A percentile compares a stretch with the other conserved stretches of the same genome.
Evolutionary conservation across 768 basidiomycete genomes (phyloP).

Genomic region (Ramaria rubella): DNA sequence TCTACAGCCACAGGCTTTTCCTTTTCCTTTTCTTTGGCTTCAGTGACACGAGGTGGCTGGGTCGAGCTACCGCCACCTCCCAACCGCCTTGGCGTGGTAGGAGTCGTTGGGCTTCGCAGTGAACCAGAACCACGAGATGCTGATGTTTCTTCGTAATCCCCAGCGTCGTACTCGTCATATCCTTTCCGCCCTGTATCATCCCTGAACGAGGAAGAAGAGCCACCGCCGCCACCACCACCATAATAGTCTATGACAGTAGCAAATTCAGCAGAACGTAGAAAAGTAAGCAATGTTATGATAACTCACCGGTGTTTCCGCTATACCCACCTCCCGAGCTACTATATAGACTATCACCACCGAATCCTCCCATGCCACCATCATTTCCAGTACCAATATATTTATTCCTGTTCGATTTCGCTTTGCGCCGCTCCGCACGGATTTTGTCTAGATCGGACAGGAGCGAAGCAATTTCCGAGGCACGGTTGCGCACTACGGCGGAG

Average conservation of each 20-base stretch:
- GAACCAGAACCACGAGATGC: constrained; percentile 33
- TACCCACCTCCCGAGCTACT: constrained; percentile 27
- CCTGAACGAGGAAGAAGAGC: constrained; percentile 45
- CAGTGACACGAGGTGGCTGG: constrained; percentile 26
- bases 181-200: constrained; percentile 50
- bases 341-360: constrained; percentile 48
- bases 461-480: constrained; percentile 88
- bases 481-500: constrained; percentile 71
- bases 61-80: constrained; percentile 28
- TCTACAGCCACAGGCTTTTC: constrained; percentile 32
- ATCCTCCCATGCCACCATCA: constrained; percentile 61
- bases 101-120: constrained; percentile 24
- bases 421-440: constrained; percentile 82
- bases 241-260: constrained; percentile 13
- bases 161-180: constrained; percentile 95
- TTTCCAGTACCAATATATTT: constrained; percentile 89
- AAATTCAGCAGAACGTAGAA: constrained; percentile 3
- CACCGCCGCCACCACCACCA: constrained; percentile 38
- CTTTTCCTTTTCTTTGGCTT: constrained; percentile 33
- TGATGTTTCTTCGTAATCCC: constrained; percentile 72
- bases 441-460: constrained; percentile 86
- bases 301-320: constrained; percentile 24
- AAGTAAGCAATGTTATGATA: neutral
- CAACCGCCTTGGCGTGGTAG: constrained; percentile 29
- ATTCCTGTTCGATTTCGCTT: constrained; percentile 83